phyloP scores from a whole-genome alignment of 2,329 filamentous ascomycete species.

The Paramyrothecium sp. region DNA sequence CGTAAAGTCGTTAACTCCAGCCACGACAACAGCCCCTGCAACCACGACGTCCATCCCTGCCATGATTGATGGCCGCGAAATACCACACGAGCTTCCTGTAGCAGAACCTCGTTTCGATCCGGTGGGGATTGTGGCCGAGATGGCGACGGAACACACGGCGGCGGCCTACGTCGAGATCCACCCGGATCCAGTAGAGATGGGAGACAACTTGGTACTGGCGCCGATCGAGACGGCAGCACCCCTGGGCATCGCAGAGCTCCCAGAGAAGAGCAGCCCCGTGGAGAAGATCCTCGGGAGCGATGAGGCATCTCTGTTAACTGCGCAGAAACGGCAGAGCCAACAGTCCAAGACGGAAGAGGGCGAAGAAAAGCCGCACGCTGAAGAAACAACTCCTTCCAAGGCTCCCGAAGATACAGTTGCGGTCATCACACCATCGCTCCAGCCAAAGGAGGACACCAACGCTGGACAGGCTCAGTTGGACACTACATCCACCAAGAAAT shows the following conservation, averaged over 20 bases:
- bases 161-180: constrained; percentile 38
- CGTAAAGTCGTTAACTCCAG: constrained; percentile 16
- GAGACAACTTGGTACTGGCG: constrained; percentile 33
- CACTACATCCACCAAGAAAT: too few relatives aligned
- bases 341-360: background rate
- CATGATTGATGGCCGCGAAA: constrained; percentile 32
- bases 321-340: constrained; percentile 2
- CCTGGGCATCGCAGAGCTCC: constrained; percentile 35
- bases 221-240: constrained; percentile 29
- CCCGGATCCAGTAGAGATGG: constrained; percentile 45
- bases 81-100: constrained; percentile 29
- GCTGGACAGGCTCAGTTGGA: too few relatives aligned
- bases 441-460: too few relatives aligned
- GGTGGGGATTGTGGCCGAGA: constrained; percentile 45
- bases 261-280: constrained; percentile 28
- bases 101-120: constrained; percentile 31
- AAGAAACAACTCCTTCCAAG: too few relatives aligned
- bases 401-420: too few relatives aligned
- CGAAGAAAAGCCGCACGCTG: background rate
- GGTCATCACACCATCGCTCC: too few relatives aligned
- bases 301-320: constrained; percentile 2
- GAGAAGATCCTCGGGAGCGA: constrained; percentile 20
- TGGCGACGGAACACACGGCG: constrained; percentile 42
- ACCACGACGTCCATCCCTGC: background rate
- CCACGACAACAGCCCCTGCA: constrained; percentile 20